These are phyloP conservation scores for Ceratobasidium sp. DNA, from an alignment of 1,284 basidiomycete species.

Conservation along the genomic window DNA sequence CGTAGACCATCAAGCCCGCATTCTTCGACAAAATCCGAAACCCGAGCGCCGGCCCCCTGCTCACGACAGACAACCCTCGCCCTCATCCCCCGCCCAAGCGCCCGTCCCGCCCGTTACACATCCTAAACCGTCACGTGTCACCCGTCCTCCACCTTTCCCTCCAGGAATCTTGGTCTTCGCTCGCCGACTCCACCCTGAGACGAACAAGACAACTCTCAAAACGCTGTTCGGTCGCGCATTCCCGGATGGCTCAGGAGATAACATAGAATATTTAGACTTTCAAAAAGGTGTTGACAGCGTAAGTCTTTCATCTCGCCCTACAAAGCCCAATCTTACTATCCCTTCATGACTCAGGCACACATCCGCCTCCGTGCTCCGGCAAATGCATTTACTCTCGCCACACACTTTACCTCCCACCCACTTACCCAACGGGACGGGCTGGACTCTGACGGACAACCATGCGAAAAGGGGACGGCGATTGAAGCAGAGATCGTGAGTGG, in stretches of 20 bases:
- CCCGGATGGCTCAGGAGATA: slow-evolving; percentile 51
- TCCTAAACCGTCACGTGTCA: not conserved
- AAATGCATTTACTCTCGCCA: slow-evolving; percentile 61
- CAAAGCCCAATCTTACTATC: not conserved
- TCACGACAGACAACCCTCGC: not conserved
- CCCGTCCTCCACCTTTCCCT: slow-evolving; percentile 61
- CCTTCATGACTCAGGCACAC: slow-evolving; percentile 64
- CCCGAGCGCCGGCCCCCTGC: not conserved
- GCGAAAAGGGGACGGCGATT: slow-evolving; percentile 53
- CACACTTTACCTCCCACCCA: slow-evolving; percentile 58
- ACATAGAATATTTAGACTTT: slow-evolving; percentile 79
- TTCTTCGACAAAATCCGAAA: slow-evolving; percentile 4
- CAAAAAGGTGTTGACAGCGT: slow-evolving; percentile 79
- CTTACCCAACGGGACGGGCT: slow-evolving; percentile 63
- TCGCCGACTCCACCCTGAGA: slow-evolving; percentile 72
- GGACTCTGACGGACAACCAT: slow-evolving; percentile 58
- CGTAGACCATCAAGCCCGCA: slow-evolving; percentile 61
- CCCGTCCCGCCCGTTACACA: not conserved
- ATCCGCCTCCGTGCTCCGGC: slow-evolving; percentile 69
- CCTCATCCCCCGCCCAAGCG: not conserved
- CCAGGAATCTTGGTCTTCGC: slow-evolving; percentile 73
- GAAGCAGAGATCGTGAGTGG: slow-evolving; percentile 67
- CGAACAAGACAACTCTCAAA: slow-evolving; percentile 80
- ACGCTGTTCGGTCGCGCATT: slow-evolving; percentile 64
- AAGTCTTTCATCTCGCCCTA: slow-evolving; percentile 50